Evolutionary conservation across 768 basidiomycete genomes (phyloP).

Genomic region (Mycena olivaceomarginata): DNA sequence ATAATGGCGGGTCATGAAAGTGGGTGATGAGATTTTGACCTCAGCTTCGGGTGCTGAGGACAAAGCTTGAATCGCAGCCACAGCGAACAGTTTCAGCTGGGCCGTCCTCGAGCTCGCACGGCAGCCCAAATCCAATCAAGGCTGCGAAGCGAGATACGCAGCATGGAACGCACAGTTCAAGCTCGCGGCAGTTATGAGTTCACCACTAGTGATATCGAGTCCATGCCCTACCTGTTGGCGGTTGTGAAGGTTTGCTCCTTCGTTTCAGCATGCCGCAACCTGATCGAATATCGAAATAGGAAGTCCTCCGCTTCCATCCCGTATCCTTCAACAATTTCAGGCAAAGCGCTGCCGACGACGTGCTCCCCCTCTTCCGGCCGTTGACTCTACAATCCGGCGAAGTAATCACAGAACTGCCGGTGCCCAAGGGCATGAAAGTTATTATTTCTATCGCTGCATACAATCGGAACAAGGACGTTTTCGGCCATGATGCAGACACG

Average conservation of each 20-base stretch:
- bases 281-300: slow-evolving; percentile 45
- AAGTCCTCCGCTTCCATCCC: slow-evolving; percentile 56
- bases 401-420: slow-evolving; percentile 64
- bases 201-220: slow-evolving; percentile 65
- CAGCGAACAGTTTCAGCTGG: slow-evolving; percentile 76
- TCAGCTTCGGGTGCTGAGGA: not conserved
- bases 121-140: slow-evolving; percentile 73
- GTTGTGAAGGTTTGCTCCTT: slow-evolving; percentile 64
- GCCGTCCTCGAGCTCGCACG: slow-evolving; percentile 77
- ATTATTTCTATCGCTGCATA: slow-evolving; percentile 71
- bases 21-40: not conserved
- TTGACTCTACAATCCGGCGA: slow-evolving; percentile 43
- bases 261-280: not conserved
- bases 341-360: slow-evolving; percentile 70
- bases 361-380: slow-evolving; percentile 62
- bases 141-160: slow-evolving; percentile 76
- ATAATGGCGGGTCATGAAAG: slow-evolving; percentile 75
- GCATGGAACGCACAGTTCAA: slow-evolving; percentile 56
- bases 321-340: slow-evolving; percentile 50
- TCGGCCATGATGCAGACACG: slow-evolving; percentile 62
- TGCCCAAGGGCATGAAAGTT: slow-evolving; percentile 71
- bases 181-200: slow-evolving; percentile 61
- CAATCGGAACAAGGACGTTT: slow-evolving; percentile 59
- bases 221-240: slow-evolving; percentile 68
- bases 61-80: slow-evolving; percentile 50